Conservation (phyloP, 768 basidiomycete genomes). For the Saitozyma sp. region DNA sequence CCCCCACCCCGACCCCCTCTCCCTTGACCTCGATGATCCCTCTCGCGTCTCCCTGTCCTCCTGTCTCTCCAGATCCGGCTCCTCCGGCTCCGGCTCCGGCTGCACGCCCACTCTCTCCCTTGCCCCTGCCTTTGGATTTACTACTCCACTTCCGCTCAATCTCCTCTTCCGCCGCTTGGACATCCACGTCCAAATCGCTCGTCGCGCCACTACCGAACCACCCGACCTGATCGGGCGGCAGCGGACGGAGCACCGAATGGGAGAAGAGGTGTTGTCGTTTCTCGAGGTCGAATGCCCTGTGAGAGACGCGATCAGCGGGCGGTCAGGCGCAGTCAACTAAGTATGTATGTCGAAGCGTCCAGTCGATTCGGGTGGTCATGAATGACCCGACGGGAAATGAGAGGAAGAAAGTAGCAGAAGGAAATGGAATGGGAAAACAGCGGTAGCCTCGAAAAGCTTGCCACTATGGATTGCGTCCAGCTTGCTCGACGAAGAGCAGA, state of each 20-base stretch:
- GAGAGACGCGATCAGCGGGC: neutral
- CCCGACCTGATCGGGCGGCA: constrained; percentile 41
- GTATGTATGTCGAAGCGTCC: neutral
- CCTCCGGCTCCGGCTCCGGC: too few relatives aligned
- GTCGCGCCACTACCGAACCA: constrained; percentile 38
- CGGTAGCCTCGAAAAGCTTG: too few relatives aligned
- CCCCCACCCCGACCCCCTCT: constrained; percentile 16
- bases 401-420: too few relatives aligned
- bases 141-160: constrained; percentile 31
- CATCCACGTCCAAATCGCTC: constrained; percentile 31
- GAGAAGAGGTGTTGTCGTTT: constrained; percentile 56
- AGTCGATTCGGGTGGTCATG: too few relatives aligned
- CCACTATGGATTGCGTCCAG: neutral
- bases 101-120: too few relatives aligned
- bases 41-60: neutral
- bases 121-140: too few relatives aligned
- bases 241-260: constrained; percentile 49
- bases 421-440: too few relatives aligned
- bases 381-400: too few relatives aligned
- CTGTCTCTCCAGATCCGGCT: neutral
- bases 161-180: constrained; percentile 38
- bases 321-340: constrained; percentile 58
- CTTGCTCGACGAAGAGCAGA: neutral
- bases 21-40: constrained; percentile 19
- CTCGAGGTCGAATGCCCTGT: constrained; percentile 54